Base-by-base conservation (phyloP, 306 rosid species). In the Lithocarpus polystachyus region DNA sequence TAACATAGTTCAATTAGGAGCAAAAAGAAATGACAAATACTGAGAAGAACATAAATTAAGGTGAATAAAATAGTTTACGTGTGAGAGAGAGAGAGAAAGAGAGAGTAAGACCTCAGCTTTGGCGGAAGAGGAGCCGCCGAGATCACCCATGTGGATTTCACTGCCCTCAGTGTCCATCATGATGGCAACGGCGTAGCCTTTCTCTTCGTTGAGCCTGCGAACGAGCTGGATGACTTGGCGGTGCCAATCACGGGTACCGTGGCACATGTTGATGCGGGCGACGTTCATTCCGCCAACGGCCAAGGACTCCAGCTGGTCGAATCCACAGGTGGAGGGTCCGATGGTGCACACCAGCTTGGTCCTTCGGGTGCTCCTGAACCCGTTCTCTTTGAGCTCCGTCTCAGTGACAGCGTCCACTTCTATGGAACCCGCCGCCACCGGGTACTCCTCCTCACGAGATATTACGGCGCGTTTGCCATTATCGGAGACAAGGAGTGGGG, bases 101-200 rank as follows among this genome's bases (percentile, higher is more conserved):
- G 37, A 33, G 37, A 33, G 37, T 29, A 29, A 11, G 31, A 93
- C 98, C 87, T 96, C 99, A 17, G 99, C 97, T 87, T 91, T 96
- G 79, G 82, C 96, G 2, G 99, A 96, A 37, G 99, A 83, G 74
- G 97, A 86, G 26, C 98, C 99, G 35, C 96, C 97, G 65, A 96
- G 86, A 78, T 96, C 99, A 15, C 99, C 99, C 99, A 96, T 96
- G 68, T 96, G 99, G 84, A 96, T 96, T 87, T 96, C 99, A 77
- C 99, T 96, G 17, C 99, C 99, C 78, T 96, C 98, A 0, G 99
- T 96, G 53, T 96, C 99, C 99, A 96, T 96, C 99, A 96, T 91
- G 20, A 96, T 84, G 3, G 99, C 99, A 14, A 96, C 99, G 10
- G 99, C 99, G 31, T 85, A 96, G 0, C 99, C 99, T 62, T 96